Conservation (phyloP, 2,329 filamentous ascomycete species). For the Stromatinia cepivora region DNA sequence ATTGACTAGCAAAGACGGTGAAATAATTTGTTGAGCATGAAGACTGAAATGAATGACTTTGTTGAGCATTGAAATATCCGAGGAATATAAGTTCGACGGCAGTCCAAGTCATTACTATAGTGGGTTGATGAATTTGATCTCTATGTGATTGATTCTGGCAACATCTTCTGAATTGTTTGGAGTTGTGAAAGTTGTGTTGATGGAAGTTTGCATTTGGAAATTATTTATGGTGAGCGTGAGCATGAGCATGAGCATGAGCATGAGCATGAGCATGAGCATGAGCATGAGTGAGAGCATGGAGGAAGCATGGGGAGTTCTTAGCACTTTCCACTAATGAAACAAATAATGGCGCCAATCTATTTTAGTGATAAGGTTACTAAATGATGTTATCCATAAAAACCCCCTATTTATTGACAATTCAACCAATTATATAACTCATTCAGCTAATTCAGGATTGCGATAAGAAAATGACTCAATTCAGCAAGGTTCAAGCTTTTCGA, state of each 20-base stretch:
- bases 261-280: neutral
- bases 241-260: neutral
- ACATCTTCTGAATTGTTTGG: neutral
- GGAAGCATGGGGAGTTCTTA: too few relatives aligned
- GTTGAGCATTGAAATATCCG: neutral
- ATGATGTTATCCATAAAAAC: neutral
- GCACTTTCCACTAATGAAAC: neutral
- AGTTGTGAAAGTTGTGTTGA: neutral
- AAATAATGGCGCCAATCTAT: neutral
- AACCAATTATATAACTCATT: neutral
- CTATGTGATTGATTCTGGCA: neutral
- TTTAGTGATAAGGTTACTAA: neutral
- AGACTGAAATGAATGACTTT: neutral
- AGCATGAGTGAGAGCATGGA: too few relatives aligned
- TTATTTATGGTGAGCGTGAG: neutral
- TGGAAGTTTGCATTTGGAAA: too few relatives aligned
- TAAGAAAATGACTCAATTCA: constrained; percentile 10
- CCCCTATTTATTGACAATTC: neutral
- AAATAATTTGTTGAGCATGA: neutral
- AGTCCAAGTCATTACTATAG: neutral
- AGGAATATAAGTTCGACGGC: neutral
- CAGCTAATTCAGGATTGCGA: neutral
- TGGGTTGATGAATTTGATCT: neutral
- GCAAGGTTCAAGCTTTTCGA: constrained; percentile 10
- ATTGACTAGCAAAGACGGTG: neutral